phyloP scores from a whole-genome alignment of 2,329 filamentous ascomycete genomes.

The Aspergillus sp. region DNA sequence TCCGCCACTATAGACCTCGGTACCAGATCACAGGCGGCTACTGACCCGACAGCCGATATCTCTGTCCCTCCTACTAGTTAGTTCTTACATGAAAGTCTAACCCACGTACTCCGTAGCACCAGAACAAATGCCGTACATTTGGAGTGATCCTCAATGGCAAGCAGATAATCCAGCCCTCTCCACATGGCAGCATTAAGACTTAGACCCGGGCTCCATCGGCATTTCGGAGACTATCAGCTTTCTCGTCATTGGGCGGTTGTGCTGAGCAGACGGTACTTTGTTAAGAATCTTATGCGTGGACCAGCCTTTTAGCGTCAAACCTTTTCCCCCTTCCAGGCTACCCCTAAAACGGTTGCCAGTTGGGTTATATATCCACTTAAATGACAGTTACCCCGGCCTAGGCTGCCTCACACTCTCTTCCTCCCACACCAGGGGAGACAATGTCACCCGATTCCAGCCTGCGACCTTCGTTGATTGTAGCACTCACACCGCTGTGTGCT shows the following conservation, averaged over 20 bases:
- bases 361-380: not conserved
- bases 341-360: not conserved
- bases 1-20: not conserved
- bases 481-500: conserved; percentile 5
- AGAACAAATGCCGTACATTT: not conserved
- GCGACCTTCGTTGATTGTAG: conserved; percentile 2
- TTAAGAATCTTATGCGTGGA: conserved; percentile 2
- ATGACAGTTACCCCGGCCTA: not conserved
- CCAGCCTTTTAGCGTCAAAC: not conserved
- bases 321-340: not conserved
- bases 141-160: no score
- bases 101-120: not conserved
- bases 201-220: not conserved
- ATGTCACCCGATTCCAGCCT: conserved; percentile 10
- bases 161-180: not conserved
- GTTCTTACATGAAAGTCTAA: not conserved
- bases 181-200: conserved; percentile 3
- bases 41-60: not conserved
- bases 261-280: not conserved
- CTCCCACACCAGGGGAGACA: conserved; percentile 9
- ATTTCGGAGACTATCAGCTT: not conserved
- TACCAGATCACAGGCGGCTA: not conserved
- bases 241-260: conserved; percentile 1
- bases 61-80: not conserved
- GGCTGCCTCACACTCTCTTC: not conserved